Base-by-base conservation (phyloP, 2,329 filamentous ascomycete genomes). In the Cordyceps pruinosa region DNA sequence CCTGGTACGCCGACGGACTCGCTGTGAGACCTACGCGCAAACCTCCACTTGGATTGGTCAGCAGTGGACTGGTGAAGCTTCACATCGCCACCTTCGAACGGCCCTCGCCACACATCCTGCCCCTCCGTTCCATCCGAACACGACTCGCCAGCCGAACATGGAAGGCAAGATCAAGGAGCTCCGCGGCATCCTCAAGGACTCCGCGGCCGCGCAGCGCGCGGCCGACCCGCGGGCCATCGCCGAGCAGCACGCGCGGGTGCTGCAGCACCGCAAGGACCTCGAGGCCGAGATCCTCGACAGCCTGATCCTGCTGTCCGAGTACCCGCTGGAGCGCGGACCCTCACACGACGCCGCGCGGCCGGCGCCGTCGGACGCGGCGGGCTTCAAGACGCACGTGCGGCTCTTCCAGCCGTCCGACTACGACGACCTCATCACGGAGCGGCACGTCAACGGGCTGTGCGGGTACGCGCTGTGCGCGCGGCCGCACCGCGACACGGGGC, bases 331-430 rank as follows among this genome's bases (percentile, higher is more conserved):
- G 32, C 69, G 69, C 45, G 58, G 61, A 12, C 58, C 71, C 10
- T 46, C 61, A 5, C 61, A 72, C 59, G 70, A 69, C 15, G 69
- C 87, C 9, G 72, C 80, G 2, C 72, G 69, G 69, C 69, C 79
- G 60, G 77, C 83, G 7, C 66, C 79, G 1, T 69, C 79, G 32
- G 90, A 96, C 68, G 79, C 79, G 1, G 69, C 73, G 39, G 74
- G 75, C 55, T 91, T 97, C 73, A 85, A 86, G 64, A 67, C 76
- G 4, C 80, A 83, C 35, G 74, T 97, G 25, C 75, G 80, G 10
- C 78, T 84, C 44, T 97, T 97, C 72, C 89, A 93, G 68, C 90
- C 92, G 1, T 80, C 82, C 54, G 93, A 99, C 75, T 96, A 95
- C 75, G 90, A 96, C 67, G 88, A 89, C 62, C 77, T 97, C 50